Percentiles rank a stretch among this genome's conserved stretches.
These are phyloP conservation scores for Ophiognomonia clavigignenti-juglandacearum DNA, from an alignment of 2,329 filamentous ascomycete species.

Conservation along the genomic window DNA sequence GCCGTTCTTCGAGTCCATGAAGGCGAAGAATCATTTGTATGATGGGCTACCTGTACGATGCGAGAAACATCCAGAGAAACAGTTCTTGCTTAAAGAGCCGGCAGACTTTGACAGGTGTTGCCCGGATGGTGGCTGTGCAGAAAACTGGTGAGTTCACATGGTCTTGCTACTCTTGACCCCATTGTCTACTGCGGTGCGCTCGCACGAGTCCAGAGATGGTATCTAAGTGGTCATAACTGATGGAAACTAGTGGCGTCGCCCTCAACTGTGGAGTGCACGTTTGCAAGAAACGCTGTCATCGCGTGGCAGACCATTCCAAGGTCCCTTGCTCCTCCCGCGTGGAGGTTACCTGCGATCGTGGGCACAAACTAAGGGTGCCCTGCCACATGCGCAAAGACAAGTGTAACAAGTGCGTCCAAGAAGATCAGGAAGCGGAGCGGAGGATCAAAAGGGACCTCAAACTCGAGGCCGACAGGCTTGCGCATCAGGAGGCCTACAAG, in stretches of 20 bases:
- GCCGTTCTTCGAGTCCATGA: conserved; percentile 52
- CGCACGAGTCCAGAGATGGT: no score
- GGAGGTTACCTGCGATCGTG: conserved; percentile 41
- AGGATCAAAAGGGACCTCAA: conserved; percentile 40
- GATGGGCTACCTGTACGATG: conserved; percentile 59
- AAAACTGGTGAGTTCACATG: conserved; percentile 60
- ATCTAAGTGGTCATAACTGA: not conserved
- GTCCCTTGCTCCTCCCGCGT: conserved; percentile 30
- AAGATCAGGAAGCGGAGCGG: conserved; percentile 40
- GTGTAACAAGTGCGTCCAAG: conserved; percentile 49
- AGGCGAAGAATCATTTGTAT: conserved; percentile 44
- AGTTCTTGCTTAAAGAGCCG: conserved; percentile 38
- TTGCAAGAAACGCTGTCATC: conserved; percentile 60
- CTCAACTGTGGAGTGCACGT: conserved; percentile 55
- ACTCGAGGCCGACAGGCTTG: conserved; percentile 43
- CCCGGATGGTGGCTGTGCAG: conserved; percentile 65
- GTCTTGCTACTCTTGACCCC: no score
- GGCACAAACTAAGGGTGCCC: conserved; percentile 41
- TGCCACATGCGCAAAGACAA: conserved; percentile 37
- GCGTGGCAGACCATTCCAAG: conserved; percentile 52
- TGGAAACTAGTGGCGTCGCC: conserved; percentile 33
- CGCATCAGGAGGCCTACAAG: conserved; percentile 39
- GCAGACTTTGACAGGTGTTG: conserved; percentile 57
- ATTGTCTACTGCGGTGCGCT: no score
- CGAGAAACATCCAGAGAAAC: conserved; percentile 50